Conservation (phyloP, 306 rosid species). For the Hylodesmum podocarpum region DNA sequence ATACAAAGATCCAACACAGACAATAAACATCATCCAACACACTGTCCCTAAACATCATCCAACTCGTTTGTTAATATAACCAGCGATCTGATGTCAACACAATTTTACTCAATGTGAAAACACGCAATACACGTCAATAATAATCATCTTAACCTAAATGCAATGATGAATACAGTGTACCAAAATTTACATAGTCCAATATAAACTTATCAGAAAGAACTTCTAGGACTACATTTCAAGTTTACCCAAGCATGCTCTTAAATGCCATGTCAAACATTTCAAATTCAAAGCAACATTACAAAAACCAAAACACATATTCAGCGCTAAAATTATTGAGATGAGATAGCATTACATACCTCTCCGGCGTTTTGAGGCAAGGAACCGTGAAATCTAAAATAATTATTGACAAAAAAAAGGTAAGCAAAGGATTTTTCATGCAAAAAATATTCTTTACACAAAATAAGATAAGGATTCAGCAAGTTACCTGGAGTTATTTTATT, state of each 20-base stretch:
- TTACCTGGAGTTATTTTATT: conserved; percentile 61
- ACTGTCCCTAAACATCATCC: neutral
- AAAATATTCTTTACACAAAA: neutral
- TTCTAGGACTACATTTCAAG: too few species aligned
- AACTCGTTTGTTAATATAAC: neutral
- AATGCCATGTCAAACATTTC: neutral
- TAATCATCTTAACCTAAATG: neutral
- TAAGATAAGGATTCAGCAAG: conserved; percentile 31
- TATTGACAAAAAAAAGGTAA: neutral
- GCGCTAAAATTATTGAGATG: conserved; percentile 9
- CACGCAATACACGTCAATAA: neutral
- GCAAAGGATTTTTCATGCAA: neutral
- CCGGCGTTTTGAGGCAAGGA: conserved; percentile 83
- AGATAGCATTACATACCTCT: conserved; percentile 60
- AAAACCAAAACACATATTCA: neutral
- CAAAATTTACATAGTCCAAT: too few species aligned
- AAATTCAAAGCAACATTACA: conserved; percentile 14
- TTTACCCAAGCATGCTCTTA: too few species aligned
- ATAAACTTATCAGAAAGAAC: too few species aligned
- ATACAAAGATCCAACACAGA: conserved; percentile 13
- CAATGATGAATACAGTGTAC: neutral
- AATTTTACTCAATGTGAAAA: neutral
- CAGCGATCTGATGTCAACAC: neutral
- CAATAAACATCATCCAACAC: neutral
- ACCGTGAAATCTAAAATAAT: conserved; percentile 66